Percentiles rank a stretch among this genome's conserved stretches.
Evolutionary conservation across 805 yeast genomes (phyloP).

Genomic region (Diddensiella santjacobensis): DNA sequence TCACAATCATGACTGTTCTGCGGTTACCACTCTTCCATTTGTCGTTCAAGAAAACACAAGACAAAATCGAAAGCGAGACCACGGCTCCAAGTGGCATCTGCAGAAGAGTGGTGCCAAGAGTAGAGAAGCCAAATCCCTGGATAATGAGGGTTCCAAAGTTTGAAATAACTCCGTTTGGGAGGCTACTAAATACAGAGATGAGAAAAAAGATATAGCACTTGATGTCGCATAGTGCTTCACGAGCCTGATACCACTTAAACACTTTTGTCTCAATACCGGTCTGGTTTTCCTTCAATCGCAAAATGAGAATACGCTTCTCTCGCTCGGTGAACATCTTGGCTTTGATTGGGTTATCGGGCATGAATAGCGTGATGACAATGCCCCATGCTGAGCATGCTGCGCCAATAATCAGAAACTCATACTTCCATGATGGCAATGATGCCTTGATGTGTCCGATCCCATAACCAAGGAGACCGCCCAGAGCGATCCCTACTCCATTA

Average conservation of each 20-base stretch:
- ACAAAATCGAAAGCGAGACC: slow-evolving; percentile 31
- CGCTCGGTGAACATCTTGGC: slow-evolving; percentile 29
- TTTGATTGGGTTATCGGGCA: slow-evolving; percentile 55
- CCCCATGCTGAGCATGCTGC: slow-evolving; percentile 52
- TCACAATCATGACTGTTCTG: slow-evolving; percentile 33
- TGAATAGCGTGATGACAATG: slow-evolving; percentile 41
- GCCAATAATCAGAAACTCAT: slow-evolving; percentile 59
- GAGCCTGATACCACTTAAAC: slow-evolving; percentile 53
- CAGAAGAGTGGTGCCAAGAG: slow-evolving; percentile 41
- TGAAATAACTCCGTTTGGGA: slow-evolving; percentile 55
- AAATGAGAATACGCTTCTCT: slow-evolving; percentile 42
- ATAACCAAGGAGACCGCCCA: slow-evolving; percentile 23
- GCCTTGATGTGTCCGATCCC: slow-evolving; percentile 23
- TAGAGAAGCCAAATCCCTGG: slow-evolving; percentile 42
- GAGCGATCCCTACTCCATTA: slow-evolving; percentile 35
- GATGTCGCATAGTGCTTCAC: slow-evolving; percentile 47
- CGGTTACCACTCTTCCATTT: slow-evolving; percentile 5
- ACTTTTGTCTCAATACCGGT: slow-evolving; percentile 56
- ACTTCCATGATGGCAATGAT: slow-evolving; percentile 52
- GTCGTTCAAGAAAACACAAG: slow-evolving; percentile 11
- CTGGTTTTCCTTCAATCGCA: slow-evolving; percentile 50
- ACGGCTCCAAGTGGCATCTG: slow-evolving; percentile 48
- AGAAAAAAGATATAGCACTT: slow-evolving; percentile 42
- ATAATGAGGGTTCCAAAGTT: slow-evolving; percentile 46
- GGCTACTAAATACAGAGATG: slow-evolving; percentile 39